Evolutionary conservation across 1,139 yeast species (phyloP), one percentile per base, ranked within the genome.

Genomic region (Candida freyschussii): DNA sequence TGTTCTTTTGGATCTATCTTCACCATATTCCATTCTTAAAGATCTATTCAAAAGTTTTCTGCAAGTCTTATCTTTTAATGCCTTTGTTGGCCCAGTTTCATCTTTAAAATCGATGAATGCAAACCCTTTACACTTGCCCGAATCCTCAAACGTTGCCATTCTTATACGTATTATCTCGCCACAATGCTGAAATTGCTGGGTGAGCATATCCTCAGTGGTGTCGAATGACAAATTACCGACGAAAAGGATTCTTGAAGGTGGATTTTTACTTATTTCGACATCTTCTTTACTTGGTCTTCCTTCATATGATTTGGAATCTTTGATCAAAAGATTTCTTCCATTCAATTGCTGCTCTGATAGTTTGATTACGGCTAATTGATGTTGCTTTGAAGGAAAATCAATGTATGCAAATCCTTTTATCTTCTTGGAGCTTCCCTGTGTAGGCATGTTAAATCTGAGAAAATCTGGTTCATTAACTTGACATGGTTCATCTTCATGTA

Each of bases 141-240:
- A 67, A 54, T 91, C 98, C 61, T 91, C 91, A 58, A 91, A 91
- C 7, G 98, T 89, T 2, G 97, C 97, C 95, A 89, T 89, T 57
- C 98, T 74, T 34, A 89, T 75, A 48, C 74, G 76, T 20, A 69
- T 63, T 37, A 87, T 87, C 40, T 84, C 89, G 19, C 96, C 96
- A 44, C 68, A 65, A 41, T 69, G 75, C 52, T 72, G 72, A 65
- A 89, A 91, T 46, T 85, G 95, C 48, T 76, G 80, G 44, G 75
- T 78, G 27, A 91, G 66, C 43, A 77, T 62, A 19, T 81, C 93
- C 41, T 83, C 78, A 2, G 94, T 83, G n/a, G 96, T 83, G 56
- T 89, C 96, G 55, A 86, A 91, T 0, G 96, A 79, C 36, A 91
- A 65, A 56, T 91, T 91, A 28, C 98, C 98, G 12, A 91, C 95